Evolutionary conservation across 805 yeast species (phyloP).

Genomic region (Monosporozyma yasuniensis): DNA sequence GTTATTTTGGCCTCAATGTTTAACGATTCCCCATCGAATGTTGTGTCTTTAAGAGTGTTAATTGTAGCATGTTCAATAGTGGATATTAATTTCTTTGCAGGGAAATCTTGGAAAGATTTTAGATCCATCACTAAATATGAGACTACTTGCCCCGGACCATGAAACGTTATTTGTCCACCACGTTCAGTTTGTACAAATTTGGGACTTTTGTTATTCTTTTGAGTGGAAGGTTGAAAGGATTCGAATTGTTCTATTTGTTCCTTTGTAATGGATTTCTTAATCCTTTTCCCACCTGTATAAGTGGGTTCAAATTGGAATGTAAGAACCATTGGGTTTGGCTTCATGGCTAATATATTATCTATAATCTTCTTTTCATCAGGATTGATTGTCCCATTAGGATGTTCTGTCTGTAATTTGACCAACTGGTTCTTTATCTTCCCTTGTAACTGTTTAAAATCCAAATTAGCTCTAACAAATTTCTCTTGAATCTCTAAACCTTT

Average conservation of each 20-base stretch:
- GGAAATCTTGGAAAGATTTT: conserved; percentile 44
- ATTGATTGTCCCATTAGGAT: conserved; percentile 30
- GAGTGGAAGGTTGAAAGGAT: conserved; percentile 13
- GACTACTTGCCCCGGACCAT: conserved; percentile 92
- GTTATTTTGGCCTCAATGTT: conserved; percentile 35
- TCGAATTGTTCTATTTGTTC: conserved; percentile 21
- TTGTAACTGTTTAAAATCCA: conserved; percentile 48
- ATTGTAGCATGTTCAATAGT: conserved; percentile 53
- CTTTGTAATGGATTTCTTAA: conserved; percentile 42
- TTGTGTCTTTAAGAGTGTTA: conserved; percentile 30
- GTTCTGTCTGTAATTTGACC: conserved; percentile 33
- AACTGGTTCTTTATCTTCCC: conserved; percentile 38
- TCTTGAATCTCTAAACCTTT: conserved; percentile 51
- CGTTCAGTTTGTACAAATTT: conserved; percentile 68
- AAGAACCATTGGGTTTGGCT: conserved; percentile 58
- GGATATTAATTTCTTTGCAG: conserved; percentile 58
- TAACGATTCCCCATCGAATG: conserved; percentile 7
- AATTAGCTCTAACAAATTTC: conserved; percentile 44
- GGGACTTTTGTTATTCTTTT: conserved; percentile 36
- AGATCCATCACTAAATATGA: conserved; percentile 74
- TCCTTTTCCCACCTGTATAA: conserved; percentile 87
- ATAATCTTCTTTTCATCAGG: conserved; percentile 41
- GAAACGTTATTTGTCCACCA: conserved; percentile 96
- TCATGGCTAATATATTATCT: conserved; percentile 36
- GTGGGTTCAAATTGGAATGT: conserved; percentile 82